Evolutionary conservation across 1,284 basidiomycete species (phyloP).

Genomic region (Sphaerobolus stellatus): DNA sequence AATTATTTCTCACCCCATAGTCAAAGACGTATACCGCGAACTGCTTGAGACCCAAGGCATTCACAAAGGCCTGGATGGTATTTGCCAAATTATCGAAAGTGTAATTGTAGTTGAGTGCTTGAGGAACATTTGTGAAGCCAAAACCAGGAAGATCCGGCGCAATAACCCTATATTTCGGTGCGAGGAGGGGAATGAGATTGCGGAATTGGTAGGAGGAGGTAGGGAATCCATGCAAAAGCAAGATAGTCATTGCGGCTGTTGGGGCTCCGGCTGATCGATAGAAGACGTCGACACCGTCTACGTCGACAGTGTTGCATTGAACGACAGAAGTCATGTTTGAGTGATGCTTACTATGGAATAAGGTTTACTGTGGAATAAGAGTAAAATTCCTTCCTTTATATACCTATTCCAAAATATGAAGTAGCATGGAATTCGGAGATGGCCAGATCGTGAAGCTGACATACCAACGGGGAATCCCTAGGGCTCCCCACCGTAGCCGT

Average conservation of each 20-base stretch:
- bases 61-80: constrained; percentile 42
- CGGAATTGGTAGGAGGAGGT: constrained; percentile 48
- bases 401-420: too few relatives aligned
- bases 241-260: constrained; percentile 34
- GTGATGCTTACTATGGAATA: too few relatives aligned
- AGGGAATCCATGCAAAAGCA: constrained; percentile 52
- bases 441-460: too few relatives aligned
- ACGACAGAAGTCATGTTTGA: too few relatives aligned
- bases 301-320: constrained; percentile 26
- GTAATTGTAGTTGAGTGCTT: constrained; percentile 34
- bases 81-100: constrained; percentile 42
- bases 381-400: too few relatives aligned
- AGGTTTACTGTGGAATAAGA: too few relatives aligned
- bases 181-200: constrained; percentile 44
- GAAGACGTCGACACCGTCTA: constrained; percentile 40
- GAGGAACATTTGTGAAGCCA: constrained; percentile 45
- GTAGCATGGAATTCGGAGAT: too few relatives aligned
- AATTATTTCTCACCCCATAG: constrained; percentile 41
- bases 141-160: constrained; percentile 53
- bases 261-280: constrained; percentile 41
- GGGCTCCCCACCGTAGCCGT: too few relatives aligned
- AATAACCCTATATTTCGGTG: constrained; percentile 42
- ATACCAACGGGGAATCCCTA: too few relatives aligned
- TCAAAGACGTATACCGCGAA: constrained; percentile 51
- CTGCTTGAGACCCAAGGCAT: constrained; percentile 36